Conservation (phyloP, 768 basidiomycete genomes). For the Boletellus emodensis region DNA sequence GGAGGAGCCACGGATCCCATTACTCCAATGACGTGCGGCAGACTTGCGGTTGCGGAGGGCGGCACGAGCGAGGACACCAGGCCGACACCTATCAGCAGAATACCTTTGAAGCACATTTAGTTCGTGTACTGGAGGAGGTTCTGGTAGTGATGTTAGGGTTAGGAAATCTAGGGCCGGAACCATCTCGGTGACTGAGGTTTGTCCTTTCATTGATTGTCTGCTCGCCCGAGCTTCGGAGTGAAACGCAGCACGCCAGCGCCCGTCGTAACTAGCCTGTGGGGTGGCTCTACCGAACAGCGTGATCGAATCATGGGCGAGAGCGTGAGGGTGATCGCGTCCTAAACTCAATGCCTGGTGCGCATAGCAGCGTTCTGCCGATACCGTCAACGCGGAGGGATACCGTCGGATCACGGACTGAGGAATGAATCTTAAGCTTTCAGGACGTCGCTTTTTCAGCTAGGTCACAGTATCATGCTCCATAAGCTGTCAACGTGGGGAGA, state of each 20-base stretch:
- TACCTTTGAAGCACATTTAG: not conserved
- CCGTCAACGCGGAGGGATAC: slow-evolving; percentile 11
- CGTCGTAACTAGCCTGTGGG: slow-evolving; percentile 4
- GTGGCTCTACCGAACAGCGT: slow-evolving; percentile 1
- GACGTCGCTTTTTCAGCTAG: slow-evolving; percentile 10
- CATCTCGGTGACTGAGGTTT: not conserved
- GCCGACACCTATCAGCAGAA: slow-evolving; percentile 1
- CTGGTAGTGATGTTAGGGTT: not conserved
- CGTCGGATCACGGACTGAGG: slow-evolving; percentile 27
- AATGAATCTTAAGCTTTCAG: slow-evolving; percentile 22
- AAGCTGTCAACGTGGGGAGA: not conserved
- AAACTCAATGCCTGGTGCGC: not conserved
- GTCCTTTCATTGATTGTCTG: not conserved
- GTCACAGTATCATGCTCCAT: not conserved
- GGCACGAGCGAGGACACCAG: slow-evolving; percentile 21
- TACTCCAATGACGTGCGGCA: not conserved
- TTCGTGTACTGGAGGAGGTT: not conserved
- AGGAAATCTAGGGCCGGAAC: not conserved
- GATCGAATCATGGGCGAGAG: not conserved
- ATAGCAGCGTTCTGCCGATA: not conserved
- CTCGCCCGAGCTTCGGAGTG: not conserved
- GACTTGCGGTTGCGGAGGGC: slow-evolving; percentile 18
- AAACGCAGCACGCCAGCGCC: slow-evolving; percentile 1
- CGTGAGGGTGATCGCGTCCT: not conserved
- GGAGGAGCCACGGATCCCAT: slow-evolving; percentile 2